Evolutionary conservation across 441 rosid species (phyloP).

Genomic region (Omphalea diandra): DNA sequence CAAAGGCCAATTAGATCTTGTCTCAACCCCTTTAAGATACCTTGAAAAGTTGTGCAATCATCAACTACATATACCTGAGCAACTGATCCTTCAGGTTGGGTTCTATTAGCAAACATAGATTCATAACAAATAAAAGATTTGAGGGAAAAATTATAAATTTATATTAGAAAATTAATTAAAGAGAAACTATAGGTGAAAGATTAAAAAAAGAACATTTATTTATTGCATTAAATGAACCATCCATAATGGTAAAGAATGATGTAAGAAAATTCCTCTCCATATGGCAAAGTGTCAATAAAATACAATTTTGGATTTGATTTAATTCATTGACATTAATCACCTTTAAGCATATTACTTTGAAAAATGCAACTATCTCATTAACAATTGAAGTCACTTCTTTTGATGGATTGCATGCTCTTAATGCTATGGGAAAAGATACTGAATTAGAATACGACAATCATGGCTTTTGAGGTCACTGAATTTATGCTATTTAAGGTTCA

Average conservation of each 20-base stretch:
- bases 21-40: too few species aligned
- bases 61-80: too few species aligned
- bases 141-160: not conserved
- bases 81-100: not conserved
- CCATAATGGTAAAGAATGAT: not conserved
- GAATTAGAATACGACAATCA: conserved; percentile 1
- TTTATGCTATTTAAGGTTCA: not conserved
- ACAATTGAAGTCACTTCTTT: conserved; percentile 5
- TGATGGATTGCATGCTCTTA: not conserved
- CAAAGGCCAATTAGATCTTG: too few species aligned
- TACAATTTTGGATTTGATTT: not conserved
- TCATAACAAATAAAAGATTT: not conserved
- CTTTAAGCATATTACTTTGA: not conserved
- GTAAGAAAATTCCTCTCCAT: conserved; percentile 3
- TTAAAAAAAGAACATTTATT: too few species aligned
- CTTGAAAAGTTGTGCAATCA: not conserved
- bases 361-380: not conserved
- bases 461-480: not conserved
- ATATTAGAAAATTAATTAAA: too few species aligned
- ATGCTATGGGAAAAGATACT: not conserved
- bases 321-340: not conserved
- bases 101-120: not conserved
- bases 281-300: not conserved
- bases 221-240: not conserved
- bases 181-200: not conserved